Evolutionary conservation across 23 red algal species (phyloP).

Genomic region (Gracilaria caudata): DNA sequence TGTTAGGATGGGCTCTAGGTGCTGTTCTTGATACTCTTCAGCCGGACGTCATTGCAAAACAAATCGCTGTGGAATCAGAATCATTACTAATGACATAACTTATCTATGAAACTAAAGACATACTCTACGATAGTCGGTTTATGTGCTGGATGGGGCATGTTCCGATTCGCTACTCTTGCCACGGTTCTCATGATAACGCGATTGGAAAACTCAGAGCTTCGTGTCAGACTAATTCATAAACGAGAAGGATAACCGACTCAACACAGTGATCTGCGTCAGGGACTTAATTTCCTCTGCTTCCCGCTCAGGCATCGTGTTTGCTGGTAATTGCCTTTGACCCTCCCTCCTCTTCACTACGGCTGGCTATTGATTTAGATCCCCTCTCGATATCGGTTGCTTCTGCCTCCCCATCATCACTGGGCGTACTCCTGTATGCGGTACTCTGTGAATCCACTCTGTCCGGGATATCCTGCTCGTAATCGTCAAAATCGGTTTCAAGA

Average conservation of each 20-base stretch:
- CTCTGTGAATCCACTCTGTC: background rate
- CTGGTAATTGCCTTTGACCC: too few species aligned
- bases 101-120: background rate
- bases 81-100: conserved; percentile 39
- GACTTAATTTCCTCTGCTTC: background rate
- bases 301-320: background rate
- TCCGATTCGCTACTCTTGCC: background rate
- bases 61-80: conserved; percentile 48
- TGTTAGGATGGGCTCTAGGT: conserved; percentile 80
- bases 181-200: background rate
- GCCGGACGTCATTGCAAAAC: conserved; percentile 49
- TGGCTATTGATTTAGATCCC: too few species aligned
- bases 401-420: background rate
- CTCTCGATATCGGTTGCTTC: too few species aligned
- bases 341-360: background rate
- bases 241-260: background rate
- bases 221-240: background rate
- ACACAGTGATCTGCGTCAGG: background rate
- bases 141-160: background rate
- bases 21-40: conserved; percentile 63
- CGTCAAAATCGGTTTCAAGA: conserved; percentile 19
- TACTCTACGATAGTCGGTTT: background rate
- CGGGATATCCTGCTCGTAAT: background rate
- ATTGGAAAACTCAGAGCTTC: background rate
- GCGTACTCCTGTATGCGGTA: background rate